These are phyloP conservation scores for Myochromella boudieri DNA, from an alignment of 768 basidiomycete species.

Conservation along the genomic window DNA sequence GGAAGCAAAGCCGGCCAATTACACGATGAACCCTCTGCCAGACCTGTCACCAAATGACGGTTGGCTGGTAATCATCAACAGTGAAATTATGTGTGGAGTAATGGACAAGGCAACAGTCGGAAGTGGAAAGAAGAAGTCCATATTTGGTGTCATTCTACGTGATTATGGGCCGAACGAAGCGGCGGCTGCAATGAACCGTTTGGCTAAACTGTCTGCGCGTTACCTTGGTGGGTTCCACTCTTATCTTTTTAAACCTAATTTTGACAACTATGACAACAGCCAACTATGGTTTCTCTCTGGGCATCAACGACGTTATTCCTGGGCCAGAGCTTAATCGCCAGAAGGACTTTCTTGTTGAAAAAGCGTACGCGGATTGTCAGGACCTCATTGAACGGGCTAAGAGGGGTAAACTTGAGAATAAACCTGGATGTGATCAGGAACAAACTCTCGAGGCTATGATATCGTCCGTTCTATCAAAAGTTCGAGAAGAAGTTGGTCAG, in stretches of 20 bases:
- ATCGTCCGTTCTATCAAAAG: constrained; percentile 89
- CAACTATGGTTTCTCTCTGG: constrained; percentile 95
- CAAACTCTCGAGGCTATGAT: constrained; percentile 97
- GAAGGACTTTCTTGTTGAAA: constrained; percentile 85
- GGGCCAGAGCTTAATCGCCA: constrained; percentile 76
- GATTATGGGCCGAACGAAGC: constrained; percentile 97
- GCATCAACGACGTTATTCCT: constrained; percentile 98
- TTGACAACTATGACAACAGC: constrained; percentile 47
- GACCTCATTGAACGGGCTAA: constrained; percentile 88
- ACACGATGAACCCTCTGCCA: constrained; percentile 65
- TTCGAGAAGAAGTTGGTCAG: constrained; percentile 94
- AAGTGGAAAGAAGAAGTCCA: constrained; percentile 98
- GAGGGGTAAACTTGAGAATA: constrained; percentile 90
- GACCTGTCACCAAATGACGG: constrained; percentile 98
- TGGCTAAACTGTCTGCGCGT: constrained; percentile 94
- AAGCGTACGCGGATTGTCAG: constrained; percentile 86
- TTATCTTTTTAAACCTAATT: not conserved
- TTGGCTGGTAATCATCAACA: constrained; percentile 95
- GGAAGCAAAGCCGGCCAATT: constrained; percentile 63
- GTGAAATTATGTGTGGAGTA: constrained; percentile 98
- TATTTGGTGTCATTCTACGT: constrained; percentile 95
- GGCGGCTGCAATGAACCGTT: constrained; percentile 90
- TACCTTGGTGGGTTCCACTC: constrained; percentile 77
- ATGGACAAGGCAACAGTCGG: constrained; percentile 99
- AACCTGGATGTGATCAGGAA: constrained; percentile 96